Evolutionary conservation across 176 grass and related monocot genomes (phyloP).

Genomic region (Zoysia japonica): DNA sequence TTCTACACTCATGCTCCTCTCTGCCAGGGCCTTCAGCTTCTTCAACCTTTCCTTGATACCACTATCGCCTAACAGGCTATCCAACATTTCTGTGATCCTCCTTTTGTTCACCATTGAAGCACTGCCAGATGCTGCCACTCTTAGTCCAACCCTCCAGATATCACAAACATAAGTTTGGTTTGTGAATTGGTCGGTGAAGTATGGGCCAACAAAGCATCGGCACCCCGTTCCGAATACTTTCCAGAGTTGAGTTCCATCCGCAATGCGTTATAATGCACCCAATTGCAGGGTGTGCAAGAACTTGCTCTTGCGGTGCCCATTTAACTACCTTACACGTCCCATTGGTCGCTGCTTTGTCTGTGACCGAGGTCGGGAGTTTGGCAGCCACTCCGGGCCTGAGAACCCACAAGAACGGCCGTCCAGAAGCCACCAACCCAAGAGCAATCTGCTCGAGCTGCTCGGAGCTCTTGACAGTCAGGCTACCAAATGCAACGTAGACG

Average conservation of each 20-base stretch:
- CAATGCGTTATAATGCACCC: conserved; percentile 56
- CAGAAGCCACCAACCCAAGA: conserved; percentile 31
- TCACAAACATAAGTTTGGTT: conserved; percentile 63
- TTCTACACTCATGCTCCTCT: conserved; percentile 25
- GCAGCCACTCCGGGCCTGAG: background rate
- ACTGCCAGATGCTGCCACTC: background rate
- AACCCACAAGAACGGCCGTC: conserved; percentile 51
- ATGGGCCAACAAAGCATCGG: conserved; percentile 63
- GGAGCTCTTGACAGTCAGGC: conserved; percentile 40
- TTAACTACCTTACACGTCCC: conserved; percentile 29
- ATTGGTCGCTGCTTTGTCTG: background rate
- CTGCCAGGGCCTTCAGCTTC: conserved; percentile 6
- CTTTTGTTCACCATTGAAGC: conserved; percentile 19
- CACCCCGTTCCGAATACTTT: conserved; percentile 46
- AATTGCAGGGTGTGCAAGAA: conserved; percentile 39
- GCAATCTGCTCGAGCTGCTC: conserved; percentile 50
- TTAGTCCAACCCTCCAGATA: conserved; percentile 53
- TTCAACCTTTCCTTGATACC: conserved; percentile 30
- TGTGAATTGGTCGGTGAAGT: conserved; percentile 51
- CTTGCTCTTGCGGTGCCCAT: conserved; percentile 45
- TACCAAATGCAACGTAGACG: conserved; percentile 59
- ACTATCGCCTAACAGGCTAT: conserved; percentile 11
- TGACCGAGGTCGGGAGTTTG: background rate
- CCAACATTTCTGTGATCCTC: conserved; percentile 14
- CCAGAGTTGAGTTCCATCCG: conserved; percentile 60